phyloP scores from a whole-genome alignment of 2,329 filamentous ascomycete species.

The Diaporthe ilicicola region DNA sequence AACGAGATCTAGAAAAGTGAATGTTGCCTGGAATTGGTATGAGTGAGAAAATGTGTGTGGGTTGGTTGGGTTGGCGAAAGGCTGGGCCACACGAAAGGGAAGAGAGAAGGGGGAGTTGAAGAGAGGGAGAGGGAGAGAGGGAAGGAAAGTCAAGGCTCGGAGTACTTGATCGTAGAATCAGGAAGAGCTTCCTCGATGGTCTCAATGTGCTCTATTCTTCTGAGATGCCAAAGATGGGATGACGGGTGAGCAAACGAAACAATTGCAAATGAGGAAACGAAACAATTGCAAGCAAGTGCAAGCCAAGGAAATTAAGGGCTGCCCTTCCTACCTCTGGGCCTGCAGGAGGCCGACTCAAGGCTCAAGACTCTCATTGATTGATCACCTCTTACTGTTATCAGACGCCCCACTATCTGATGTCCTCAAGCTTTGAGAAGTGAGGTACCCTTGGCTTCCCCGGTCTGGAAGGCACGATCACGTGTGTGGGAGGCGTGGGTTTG shows the following conservation, averaged over 20 bases:
- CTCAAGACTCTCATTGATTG: too few species aligned
- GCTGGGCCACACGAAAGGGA: too few species aligned
- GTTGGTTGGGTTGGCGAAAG: background rate
- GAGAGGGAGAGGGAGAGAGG: too few species aligned
- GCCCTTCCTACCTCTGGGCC: background rate
- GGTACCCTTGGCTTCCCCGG: constrained; percentile 8
- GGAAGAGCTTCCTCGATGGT: background rate
- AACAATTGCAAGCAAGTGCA: background rate
- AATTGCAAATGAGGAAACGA: background rate
- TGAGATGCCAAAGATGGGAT: background rate
- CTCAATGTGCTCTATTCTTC: background rate
- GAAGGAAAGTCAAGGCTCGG: background rate
- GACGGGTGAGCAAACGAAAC: background rate
- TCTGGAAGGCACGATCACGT: constrained; percentile 12
- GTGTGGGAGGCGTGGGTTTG: background rate
- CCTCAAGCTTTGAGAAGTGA: background rate
- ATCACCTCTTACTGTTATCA: background rate
- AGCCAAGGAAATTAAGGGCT: background rate
- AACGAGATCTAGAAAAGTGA: background rate
- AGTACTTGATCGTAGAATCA: background rate
- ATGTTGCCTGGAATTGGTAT: background rate
- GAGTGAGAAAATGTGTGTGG: background rate
- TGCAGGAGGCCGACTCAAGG: constrained; percentile 1
- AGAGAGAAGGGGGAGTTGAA: background rate
- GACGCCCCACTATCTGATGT: background rate